These are phyloP conservation scores for Dactylonectria estremocensis DNA, from an alignment of 2,329 filamentous ascomycete genomes.

Conservation along the genomic window DNA sequence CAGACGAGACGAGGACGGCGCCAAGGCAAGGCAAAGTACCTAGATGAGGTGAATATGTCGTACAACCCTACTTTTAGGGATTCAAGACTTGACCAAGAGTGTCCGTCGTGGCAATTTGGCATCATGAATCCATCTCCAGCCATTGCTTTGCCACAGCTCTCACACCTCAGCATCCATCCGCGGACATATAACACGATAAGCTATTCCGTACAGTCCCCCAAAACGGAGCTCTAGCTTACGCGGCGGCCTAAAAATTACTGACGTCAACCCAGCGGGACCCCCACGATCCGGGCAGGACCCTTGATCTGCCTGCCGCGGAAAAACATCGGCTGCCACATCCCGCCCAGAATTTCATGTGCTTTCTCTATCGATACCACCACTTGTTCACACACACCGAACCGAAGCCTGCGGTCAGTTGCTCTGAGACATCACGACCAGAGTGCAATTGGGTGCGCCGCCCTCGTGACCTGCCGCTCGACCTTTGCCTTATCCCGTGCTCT, in stretches of 20 bases:
- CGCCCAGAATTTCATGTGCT: not conserved
- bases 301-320: slow-evolving; percentile 22
- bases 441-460: slow-evolving; percentile 20
- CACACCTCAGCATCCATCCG: not conserved
- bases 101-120: not conserved
- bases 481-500: slow-evolving; percentile 3
- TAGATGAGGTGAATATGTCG: not conserved
- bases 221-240: not conserved
- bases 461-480: slow-evolving; percentile 9
- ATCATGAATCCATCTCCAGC: not conserved
- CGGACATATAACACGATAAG: not conserved
- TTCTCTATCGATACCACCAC: too few species aligned
- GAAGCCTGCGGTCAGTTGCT: slow-evolving; percentile 13
- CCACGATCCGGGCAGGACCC: slow-evolving; percentile 16
- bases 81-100: too few species aligned
- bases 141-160: not conserved
- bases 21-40: not conserved
- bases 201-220: not conserved
- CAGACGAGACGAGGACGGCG: not conserved
- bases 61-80: too few species aligned
- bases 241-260: slow-evolving; percentile 9
- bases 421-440: slow-evolving; percentile 22
- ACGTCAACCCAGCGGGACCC: slow-evolving; percentile 25
- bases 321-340: slow-evolving; percentile 17
- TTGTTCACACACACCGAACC: not conserved